phyloP scores from a whole-genome alignment of 371 early-diverging fungal genomes.

The Apophysomyces variabilis region DNA sequence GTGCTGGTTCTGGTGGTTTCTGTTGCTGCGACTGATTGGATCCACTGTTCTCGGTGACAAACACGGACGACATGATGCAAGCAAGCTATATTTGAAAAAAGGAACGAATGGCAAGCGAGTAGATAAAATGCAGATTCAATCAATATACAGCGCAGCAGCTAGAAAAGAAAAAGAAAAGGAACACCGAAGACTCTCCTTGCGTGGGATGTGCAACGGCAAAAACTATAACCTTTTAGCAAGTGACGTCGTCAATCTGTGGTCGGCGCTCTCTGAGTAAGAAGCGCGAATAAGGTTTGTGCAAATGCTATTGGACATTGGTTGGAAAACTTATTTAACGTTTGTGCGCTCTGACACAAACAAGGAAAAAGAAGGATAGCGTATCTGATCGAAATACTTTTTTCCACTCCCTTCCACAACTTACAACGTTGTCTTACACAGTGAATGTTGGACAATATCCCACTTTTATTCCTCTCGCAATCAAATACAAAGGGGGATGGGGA shows the following conservation, averaged over 20 bases:
- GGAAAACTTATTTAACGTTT: no score
- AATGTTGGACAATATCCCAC: no score
- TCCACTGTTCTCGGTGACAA: conserved; percentile 36
- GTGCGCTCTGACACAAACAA: no score
- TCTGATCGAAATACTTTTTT: no score
- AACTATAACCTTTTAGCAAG: not conserved
- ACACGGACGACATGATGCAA: conserved; percentile 41
- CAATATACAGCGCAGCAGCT: not conserved
- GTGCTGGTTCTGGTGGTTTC: conserved; percentile 44
- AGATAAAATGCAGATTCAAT: conserved; percentile 8
- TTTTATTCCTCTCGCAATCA: no score
- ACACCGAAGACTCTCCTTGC: conserved; percentile 11
- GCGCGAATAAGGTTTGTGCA: no score
- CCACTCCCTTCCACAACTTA: no score
- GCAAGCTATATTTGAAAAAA: not conserved
- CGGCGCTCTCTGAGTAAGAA: not conserved
- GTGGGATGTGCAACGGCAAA: conserved; percentile 10
- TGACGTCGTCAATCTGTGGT: not conserved
- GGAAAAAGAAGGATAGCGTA: no score
- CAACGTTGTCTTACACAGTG: no score
- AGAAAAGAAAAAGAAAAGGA: not conserved
- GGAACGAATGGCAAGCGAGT: conserved; percentile 8
- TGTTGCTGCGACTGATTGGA: conserved; percentile 36
- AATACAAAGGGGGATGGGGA: no score
- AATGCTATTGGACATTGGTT: no score